Evolutionary conservation across 768 basidiomycete species (phyloP).

Genomic region (Dictyophora rubrovolvata): DNA sequence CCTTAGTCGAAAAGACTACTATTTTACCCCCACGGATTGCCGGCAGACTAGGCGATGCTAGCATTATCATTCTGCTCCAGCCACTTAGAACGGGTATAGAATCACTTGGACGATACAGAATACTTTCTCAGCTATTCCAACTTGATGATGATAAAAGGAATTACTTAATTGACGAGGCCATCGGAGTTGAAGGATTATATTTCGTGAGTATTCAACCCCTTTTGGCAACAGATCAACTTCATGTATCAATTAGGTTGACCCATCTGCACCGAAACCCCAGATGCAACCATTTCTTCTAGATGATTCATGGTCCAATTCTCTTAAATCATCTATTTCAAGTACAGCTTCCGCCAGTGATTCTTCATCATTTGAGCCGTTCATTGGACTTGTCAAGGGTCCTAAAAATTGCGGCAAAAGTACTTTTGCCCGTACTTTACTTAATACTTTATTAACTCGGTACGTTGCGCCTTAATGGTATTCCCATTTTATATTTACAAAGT

Average conservation of each 20-base stretch:
- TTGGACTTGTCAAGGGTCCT: constrained; percentile 71
- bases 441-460: constrained; percentile 52
- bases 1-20: constrained; percentile 16
- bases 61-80: constrained; percentile 45
- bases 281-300: constrained; percentile 26
- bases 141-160: constrained; percentile 32
- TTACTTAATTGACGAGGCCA: constrained; percentile 22
- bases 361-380: constrained; percentile 17
- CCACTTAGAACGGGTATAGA: constrained; percentile 52
- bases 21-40: constrained; percentile 13
- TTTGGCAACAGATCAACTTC: constrained; percentile 13
- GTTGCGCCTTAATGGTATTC: neutral
- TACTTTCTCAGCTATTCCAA: constrained; percentile 54
- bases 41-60: constrained; percentile 9
- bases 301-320: constrained; percentile 25
- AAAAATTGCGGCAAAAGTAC: constrained; percentile 90
- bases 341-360: neutral
- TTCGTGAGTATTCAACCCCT: constrained; percentile 28
- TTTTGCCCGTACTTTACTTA: constrained; percentile 64
- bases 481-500: neutral
- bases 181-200: constrained; percentile 40
- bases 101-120: constrained; percentile 50
- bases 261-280: constrained; percentile 24
- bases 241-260: constrained; percentile 26
- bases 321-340: constrained; percentile 11